Evolutionary conservation across 768 basidiomycete species (phyloP), one percentile per base, ranked within the genome.

Genomic region (Filobasidium floriforme): DNA sequence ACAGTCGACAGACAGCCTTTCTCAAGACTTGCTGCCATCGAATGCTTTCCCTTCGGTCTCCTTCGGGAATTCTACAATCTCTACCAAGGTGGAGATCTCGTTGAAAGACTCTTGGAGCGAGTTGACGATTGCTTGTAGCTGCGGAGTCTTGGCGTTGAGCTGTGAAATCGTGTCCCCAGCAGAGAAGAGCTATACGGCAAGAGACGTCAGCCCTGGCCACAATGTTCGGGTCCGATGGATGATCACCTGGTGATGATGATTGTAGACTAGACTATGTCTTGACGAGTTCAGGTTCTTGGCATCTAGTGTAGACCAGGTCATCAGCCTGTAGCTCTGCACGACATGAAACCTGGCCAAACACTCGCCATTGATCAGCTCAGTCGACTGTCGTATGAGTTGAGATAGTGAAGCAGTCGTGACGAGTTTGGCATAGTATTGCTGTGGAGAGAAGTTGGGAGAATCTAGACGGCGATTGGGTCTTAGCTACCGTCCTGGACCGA

Each of bases 221-320:
- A 55, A 44, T 37, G 9, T 26, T n/a, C 32, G 41, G 15, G n/a
- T 24, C 15, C 28, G 1, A 14, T 60, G 19, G 28, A 60, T 19
- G 66, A 71, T 15, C 59, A 75, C 76, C 66, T 78, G 76, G 59
- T 78, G 73, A 67, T 78, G 77, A 61, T 78, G 77, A 40, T 78
- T 76, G 66, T 78, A 78, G 2, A 78, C 77, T 11, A 78, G 63
- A 44, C 68, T 67, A 68, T 78, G 73, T 32, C 75, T 46, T 3
- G 75, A 76, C 7, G 71, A 69, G 60, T 76, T 72, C 60, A 78
- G 62, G 55, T 75, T 70, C 40, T 71, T 70, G 43, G 76, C 69
- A 49, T 78, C 77, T 76, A 43, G 9, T 22, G 12, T 9, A 43
- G 10, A 22, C n/a, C 19, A 32, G 40, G 14, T 32, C 29, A 63